Conservation (phyloP, 2,329 filamentous ascomycete species). For the Torrubiella hemipterigena region DNA sequence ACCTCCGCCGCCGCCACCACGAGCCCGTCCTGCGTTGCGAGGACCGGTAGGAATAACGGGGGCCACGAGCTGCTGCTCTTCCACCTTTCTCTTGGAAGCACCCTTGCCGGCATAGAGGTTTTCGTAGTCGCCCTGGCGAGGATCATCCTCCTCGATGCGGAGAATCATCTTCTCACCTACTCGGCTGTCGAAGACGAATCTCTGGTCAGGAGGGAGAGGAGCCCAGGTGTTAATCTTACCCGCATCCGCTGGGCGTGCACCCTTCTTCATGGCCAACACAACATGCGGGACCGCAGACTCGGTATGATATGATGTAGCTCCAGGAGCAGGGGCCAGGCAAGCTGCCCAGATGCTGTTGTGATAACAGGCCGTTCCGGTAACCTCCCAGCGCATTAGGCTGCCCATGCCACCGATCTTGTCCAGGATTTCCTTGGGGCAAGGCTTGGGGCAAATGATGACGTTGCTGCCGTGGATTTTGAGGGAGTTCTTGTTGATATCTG, state of each 20-base stretch:
- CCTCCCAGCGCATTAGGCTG: constrained; percentile 71
- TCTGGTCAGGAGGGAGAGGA: constrained; percentile 56
- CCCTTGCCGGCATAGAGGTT: constrained; percentile 35
- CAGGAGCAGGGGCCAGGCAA: constrained; percentile 59
- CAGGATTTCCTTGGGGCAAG: constrained; percentile 59
- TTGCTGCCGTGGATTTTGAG: constrained; percentile 77
- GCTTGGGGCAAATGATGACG: constrained; percentile 77
- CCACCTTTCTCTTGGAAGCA: constrained; percentile 16
- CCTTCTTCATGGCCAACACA: constrained; percentile 68
- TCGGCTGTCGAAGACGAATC: constrained; percentile 67
- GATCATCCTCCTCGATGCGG: constrained; percentile 62
- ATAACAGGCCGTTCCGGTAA: constrained; percentile 61
- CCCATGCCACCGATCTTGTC: constrained; percentile 81
- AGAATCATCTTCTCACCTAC: constrained; percentile 81
- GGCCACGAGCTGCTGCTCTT: constrained; percentile 23
- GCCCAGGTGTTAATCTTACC: constrained; percentile 76
- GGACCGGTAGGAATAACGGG: constrained; percentile 17
- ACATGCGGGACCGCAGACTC: constrained; percentile 70
- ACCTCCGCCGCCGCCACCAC: constrained; percentile 25
- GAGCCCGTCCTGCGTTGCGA: constrained; percentile 22
- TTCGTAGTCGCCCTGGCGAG: constrained; percentile 50
- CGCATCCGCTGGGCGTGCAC: constrained; percentile 67
- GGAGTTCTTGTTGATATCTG: constrained; percentile 52
- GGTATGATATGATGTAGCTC: constrained; percentile 58
- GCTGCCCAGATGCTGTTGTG: constrained; percentile 85